phyloP scores from a whole-genome alignment of 2,329 filamentous ascomycete genomes.

The Dothiorella sarmentorum region DNA sequence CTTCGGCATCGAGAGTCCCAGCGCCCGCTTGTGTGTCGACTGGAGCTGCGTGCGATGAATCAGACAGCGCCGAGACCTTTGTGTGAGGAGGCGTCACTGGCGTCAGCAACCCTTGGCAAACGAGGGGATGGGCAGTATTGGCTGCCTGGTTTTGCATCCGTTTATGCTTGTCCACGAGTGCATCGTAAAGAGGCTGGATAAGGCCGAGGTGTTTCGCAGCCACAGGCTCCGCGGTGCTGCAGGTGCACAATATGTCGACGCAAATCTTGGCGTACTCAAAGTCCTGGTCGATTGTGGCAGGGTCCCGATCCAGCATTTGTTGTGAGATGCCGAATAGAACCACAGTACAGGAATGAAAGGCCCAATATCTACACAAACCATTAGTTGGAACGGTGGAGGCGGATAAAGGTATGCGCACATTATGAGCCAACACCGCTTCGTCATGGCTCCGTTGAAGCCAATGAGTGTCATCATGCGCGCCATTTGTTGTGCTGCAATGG shows the following conservation, averaged over 20 bases:
- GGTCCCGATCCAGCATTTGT: constrained; percentile 32
- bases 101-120: background rate
- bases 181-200: constrained; percentile 35
- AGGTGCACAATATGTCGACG: constrained; percentile 35
- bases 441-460: constrained; percentile 33
- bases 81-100: background rate
- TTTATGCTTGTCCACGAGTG: constrained; percentile 23
- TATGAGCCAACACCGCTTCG: constrained; percentile 37
- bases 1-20: constrained; percentile 24
- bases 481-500: constrained; percentile 35
- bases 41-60: background rate
- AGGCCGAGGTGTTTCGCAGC: constrained; percentile 32
- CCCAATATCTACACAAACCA: constrained; percentile 30
- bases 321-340: constrained; percentile 34
- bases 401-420: constrained; percentile 26
- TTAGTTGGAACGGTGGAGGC: background rate
- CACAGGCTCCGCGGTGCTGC: constrained; percentile 31
- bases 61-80: too few relatives aligned
- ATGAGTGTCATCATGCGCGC: constrained; percentile 34
- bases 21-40: background rate
- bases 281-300: constrained; percentile 31
- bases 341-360: constrained; percentile 34
- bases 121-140: constrained; percentile 27
- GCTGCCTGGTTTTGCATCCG: background rate
- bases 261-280: constrained; percentile 33